These are phyloP conservation scores for Phytophthora aleatoria DNA, from an alignment of 352 stramenopile genomes.

Conservation along the genomic window DNA sequence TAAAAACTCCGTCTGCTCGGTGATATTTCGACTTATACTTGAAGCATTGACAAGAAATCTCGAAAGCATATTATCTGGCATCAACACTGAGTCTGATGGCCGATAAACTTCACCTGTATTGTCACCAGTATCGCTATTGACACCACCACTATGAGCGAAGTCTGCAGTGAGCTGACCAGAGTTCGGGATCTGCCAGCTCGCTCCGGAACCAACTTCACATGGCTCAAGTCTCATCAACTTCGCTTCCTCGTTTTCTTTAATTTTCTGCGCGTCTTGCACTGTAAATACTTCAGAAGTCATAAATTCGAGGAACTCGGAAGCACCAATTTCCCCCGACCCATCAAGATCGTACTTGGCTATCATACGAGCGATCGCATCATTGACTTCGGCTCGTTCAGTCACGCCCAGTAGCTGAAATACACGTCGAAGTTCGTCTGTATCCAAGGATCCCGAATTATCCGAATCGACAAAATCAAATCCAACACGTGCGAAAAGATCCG, in stretches of 20 bases:
- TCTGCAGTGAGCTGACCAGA: constrained; percentile 42
- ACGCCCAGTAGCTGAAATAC: constrained; percentile 64
- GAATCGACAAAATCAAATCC: constrained; percentile 67
- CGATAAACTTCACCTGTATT: constrained; percentile 8
- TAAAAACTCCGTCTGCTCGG: constrained; percentile 67
- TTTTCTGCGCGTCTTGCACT: constrained; percentile 8
- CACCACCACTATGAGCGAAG: constrained; percentile 30
- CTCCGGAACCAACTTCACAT: constrained; percentile 29
- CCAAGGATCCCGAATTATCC: constrained; percentile 58
- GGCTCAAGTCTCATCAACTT: constrained; percentile 13
- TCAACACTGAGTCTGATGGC: constrained; percentile 9
- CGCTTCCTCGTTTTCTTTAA: constrained; percentile 1
- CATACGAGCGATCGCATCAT: constrained; percentile 47
- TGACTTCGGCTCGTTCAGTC: constrained; percentile 36
- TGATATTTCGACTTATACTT: constrained; percentile 49
- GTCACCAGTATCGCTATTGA: not conserved
- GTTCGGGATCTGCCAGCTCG: constrained; percentile 48
- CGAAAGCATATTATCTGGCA: constrained; percentile 45
- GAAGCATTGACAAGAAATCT: constrained; percentile 50
- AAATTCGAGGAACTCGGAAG: constrained; percentile 76
- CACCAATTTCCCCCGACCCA: constrained; percentile 74
- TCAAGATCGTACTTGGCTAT: constrained; percentile 71
- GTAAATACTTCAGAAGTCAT: constrained; percentile 61
- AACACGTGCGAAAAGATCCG: constrained; percentile 60
- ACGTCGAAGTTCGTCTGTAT: constrained; percentile 50